Evolutionary conservation across 2,329 filamentous ascomycete genomes (phyloP).

Genomic region (Diaporthe amygdali): DNA sequence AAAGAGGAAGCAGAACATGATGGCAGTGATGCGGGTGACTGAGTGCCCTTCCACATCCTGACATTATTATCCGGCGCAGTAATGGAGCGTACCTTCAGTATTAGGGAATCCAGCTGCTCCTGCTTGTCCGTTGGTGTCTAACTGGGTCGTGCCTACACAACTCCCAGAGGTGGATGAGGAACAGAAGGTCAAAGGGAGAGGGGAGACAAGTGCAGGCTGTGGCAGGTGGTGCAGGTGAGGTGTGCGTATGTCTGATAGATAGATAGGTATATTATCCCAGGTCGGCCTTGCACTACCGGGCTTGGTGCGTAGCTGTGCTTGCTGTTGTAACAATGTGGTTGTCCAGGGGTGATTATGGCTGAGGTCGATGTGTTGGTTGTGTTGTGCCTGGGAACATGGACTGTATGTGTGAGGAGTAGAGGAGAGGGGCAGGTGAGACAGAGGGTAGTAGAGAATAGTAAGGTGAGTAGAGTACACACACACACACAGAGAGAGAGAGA

Average conservation of each 20-base stretch:
- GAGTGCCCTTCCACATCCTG: neutral
- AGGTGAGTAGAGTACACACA: neutral
- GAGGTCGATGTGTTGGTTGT: neutral
- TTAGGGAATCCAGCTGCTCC: conserved; percentile 23
- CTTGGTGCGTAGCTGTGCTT: neutral
- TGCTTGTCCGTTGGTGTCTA: conserved; percentile 13
- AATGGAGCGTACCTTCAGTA: conserved; percentile 26
- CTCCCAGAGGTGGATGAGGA: neutral
- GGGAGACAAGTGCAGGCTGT: neutral
- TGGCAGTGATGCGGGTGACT: neutral
- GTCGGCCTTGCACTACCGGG: neutral
- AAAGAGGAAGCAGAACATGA: neutral
- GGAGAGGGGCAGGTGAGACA: neutral
- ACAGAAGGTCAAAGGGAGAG: neutral
- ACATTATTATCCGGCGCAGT: conserved; percentile 6
- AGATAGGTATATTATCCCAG: neutral
- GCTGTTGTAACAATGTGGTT: neutral
- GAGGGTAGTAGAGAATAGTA: neutral
- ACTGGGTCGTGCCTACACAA: conserved; percentile 13
- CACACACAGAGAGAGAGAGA: neutral
- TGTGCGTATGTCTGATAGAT: neutral
- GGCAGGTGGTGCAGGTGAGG: neutral
- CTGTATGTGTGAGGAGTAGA: neutral
- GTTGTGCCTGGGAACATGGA: neutral
- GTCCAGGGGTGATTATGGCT: neutral